These are phyloP conservation scores for Dunaliella primolecta DNA, from an alignment of 139 green algal genomes.

Conservation along the genomic window DNA sequence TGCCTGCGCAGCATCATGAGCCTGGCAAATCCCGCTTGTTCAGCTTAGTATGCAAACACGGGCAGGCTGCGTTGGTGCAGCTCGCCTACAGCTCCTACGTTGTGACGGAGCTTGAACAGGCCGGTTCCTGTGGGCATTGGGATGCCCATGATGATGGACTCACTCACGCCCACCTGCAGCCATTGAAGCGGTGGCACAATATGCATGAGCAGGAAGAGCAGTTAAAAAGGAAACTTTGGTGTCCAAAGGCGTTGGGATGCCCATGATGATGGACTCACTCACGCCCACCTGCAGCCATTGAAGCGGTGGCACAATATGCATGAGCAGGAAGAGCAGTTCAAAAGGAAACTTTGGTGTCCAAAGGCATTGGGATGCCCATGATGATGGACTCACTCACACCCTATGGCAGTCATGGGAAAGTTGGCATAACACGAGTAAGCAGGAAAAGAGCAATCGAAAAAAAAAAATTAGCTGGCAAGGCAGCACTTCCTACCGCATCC, in stretches of 20 bases:
- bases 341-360: background rate
- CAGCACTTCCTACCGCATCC: too few relatives aligned
- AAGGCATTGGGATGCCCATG: constrained; percentile 95
- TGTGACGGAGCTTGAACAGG: constrained; percentile 74
- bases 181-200: background rate
- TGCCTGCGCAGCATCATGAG: background rate
- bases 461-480: background rate
- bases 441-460: background rate
- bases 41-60: background rate
- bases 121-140: constrained; percentile 96
- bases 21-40: background rate
- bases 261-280: constrained; percentile 98
- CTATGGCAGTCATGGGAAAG: background rate
- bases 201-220: constrained; percentile 1
- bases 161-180: constrained; percentile 68
- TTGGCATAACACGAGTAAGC: background rate
- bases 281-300: constrained; percentile 59
- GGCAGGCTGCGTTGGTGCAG: constrained; percentile 1
- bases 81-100: constrained; percentile 15
- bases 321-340: background rate
- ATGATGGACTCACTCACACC: constrained; percentile 97
- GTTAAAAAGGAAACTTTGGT: background rate
- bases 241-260: constrained; percentile 82
- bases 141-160: constrained; percentile 99
- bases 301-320: background rate